A percentile compares a stretch with the other conserved stretches of the same genome.
These are phyloP conservation scores for Salvia rosmarinus DNA, from an alignment of 257 asterid genomes.

Conservation along the genomic window DNA sequence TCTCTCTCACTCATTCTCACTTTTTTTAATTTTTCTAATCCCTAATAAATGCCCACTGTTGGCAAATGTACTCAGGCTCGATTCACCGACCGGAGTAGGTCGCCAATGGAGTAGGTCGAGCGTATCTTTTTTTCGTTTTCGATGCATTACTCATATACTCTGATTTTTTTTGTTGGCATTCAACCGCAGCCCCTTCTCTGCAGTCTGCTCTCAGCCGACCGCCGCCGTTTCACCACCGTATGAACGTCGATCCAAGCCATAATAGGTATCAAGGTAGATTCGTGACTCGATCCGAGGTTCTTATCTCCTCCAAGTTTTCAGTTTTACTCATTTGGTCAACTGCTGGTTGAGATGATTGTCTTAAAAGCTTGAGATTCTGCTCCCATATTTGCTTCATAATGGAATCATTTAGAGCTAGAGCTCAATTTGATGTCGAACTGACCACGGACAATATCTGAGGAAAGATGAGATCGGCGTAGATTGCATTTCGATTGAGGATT, in stretches of 20 bases:
- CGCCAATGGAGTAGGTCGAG: no score
- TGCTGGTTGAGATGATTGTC: background rate
- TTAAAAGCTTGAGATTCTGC: background rate
- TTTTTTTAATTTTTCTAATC: no score
- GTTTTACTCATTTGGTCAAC: background rate
- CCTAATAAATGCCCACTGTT: no score
- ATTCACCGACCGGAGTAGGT: no score
- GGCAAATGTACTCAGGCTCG: no score
- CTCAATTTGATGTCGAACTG: slow-evolving; percentile 9
- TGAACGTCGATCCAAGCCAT: background rate
- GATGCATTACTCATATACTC: background rate
- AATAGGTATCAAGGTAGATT: slow-evolving; percentile 1
- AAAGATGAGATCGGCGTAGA: background rate
- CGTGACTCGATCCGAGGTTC: background rate
- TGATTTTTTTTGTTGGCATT: background rate
- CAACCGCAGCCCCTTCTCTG: background rate
- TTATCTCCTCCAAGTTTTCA: background rate
- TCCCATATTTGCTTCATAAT: background rate
- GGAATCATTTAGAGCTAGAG: background rate
- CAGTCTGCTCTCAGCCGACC: background rate
- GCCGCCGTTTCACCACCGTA: background rate
- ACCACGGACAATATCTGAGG: background rate
- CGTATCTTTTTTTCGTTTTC: background rate
- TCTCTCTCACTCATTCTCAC: no score
- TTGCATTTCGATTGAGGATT: slow-evolving; percentile 1